Evolutionary conservation across 2,329 filamentous ascomycete genomes (phyloP).

Genomic region (Juglanconis sp.): DNA sequence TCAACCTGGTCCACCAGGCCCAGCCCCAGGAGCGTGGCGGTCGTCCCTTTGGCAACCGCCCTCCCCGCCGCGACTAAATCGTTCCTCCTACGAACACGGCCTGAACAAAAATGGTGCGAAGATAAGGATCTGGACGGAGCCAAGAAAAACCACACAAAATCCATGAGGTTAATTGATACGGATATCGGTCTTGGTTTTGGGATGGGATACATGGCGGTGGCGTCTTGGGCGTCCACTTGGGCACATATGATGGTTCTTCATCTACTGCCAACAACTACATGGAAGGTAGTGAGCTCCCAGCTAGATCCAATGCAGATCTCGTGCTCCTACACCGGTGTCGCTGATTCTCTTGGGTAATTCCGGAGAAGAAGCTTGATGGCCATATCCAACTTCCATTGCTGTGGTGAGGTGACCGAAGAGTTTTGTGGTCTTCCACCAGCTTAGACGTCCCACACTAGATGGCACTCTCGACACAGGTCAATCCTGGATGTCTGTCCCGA

Average conservation of each 20-base stretch:
- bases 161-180: conserved; percentile 27
- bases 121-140: not conserved
- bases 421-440: conserved; percentile 1
- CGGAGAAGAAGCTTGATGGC: conserved; percentile 89
- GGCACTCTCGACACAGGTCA: not conserved
- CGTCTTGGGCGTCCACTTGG: conserved; percentile 42
- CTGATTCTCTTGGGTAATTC: conserved; percentile 62
- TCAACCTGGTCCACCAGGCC: conserved; percentile 84
- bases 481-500: not conserved
- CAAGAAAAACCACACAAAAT: not conserved
- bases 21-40: conserved; percentile 75
- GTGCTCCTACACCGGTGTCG: conserved; percentile 77
- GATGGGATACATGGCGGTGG: conserved; percentile 41
- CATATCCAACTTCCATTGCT: conserved; percentile 46
- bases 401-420: not conserved
- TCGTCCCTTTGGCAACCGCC: conserved; percentile 42
- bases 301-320: conserved; percentile 60
- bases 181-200: conserved; percentile 25
- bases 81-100: not conserved
- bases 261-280: conserved; percentile 24
- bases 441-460: not conserved
- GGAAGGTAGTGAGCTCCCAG: conserved; percentile 55
- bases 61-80: conserved; percentile 44
- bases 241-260: conserved; percentile 9
- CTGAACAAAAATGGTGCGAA: not conserved